Base-by-base conservation (phyloP, 345 rosid genomes). In the Hirschfeldia incana region DNA sequence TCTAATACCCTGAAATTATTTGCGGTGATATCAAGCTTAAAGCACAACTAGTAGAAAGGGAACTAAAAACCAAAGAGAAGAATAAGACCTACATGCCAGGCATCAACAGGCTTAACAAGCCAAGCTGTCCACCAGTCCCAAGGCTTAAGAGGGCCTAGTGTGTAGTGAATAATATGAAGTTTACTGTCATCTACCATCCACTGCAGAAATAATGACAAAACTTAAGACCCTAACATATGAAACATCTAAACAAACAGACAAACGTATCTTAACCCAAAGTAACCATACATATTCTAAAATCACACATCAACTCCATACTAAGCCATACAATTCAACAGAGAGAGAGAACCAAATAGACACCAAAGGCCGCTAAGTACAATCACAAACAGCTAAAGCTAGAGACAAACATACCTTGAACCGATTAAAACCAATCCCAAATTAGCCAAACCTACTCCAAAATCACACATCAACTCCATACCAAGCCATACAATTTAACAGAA, bases 41-140 rank as follows among this genome's bases (percentile, higher is more conserved):
- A 13, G 62, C 44, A 67, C 21, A 65, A 28, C 32, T n/a, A 60
- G 65, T 51, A 46, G 30, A 80, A 8, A 80, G 58, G 58, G 3
- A 70, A 27, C 62, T 61, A 9, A 69, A 58, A 34, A 16, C 34
- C 67, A 65, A 32, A 76, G 13, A 71, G 77, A 74, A 74, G 65
- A 34, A 39, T 33, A 66, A 63, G 8, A 82, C 63, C 6, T 85
- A 94, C 98, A 87, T 92, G 98, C 98, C 98, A 94, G 70, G 92
- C 91, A 75, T 92, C 97, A 77, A 94, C 98, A 29, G 94, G 98
- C 80, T 92, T 92, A 74, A 94, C 83, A 17, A 94, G 91, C 98
- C 98, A 94, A 5, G 98, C 91, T 65, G 98, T 94, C 95, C 95
- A 92, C 97, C 98, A 94, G 83, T 94, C 98, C 98, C 98, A 94